Conservation (phyloP, 2,329 filamentous ascomycete species). For the Cyclaneusma minus region DNA sequence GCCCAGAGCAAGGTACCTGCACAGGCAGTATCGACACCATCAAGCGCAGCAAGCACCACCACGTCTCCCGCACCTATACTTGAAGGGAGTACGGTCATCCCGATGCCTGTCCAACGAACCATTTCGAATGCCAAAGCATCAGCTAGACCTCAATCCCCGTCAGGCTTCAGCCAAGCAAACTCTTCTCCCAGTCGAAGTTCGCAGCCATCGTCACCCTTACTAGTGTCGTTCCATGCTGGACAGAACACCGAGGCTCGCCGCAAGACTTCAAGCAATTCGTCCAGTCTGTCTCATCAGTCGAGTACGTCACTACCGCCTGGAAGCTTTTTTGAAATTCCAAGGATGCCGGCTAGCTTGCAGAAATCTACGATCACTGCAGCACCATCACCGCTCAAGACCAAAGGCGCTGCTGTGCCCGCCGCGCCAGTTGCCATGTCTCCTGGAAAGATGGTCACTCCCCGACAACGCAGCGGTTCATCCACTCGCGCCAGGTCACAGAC, state of each 20-base stretch:
- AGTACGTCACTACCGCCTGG: slow-evolving; percentile 53
- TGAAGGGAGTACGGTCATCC: slow-evolving; percentile 72
- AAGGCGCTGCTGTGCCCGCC: slow-evolving; percentile 26
- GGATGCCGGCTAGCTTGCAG: slow-evolving; percentile 41
- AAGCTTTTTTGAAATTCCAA: slow-evolving; percentile 56
- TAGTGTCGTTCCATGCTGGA: slow-evolving; percentile 89
- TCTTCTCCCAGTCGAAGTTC: slow-evolving; percentile 81
- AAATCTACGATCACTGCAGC: slow-evolving; percentile 39
- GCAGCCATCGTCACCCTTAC: slow-evolving; percentile 71
- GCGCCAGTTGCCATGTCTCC: slow-evolving; percentile 40
- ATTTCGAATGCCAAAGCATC: slow-evolving; percentile 67
- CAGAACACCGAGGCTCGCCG: slow-evolving; percentile 63
- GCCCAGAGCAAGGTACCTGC: slow-evolving; percentile 37
- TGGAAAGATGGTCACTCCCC: slow-evolving; percentile 46
- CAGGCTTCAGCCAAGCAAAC: slow-evolving; percentile 60
- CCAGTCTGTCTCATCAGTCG: slow-evolving; percentile 67
- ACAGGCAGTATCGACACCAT: slow-evolving; percentile 12
- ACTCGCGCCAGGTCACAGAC: slow-evolving; percentile 75
- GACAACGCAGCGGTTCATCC: slow-evolving; percentile 44
- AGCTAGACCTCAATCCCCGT: slow-evolving; percentile 76
- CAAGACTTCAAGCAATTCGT: slow-evolving; percentile 85
- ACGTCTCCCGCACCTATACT: slow-evolving; percentile 51
- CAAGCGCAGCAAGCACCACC: slow-evolving; percentile 11
- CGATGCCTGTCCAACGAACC: slow-evolving; percentile 66
- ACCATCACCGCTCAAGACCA: slow-evolving; percentile 40